phyloP scores from a whole-genome alignment of 2,329 filamentous ascomycete species.

The Trichoderma aggressivum region DNA sequence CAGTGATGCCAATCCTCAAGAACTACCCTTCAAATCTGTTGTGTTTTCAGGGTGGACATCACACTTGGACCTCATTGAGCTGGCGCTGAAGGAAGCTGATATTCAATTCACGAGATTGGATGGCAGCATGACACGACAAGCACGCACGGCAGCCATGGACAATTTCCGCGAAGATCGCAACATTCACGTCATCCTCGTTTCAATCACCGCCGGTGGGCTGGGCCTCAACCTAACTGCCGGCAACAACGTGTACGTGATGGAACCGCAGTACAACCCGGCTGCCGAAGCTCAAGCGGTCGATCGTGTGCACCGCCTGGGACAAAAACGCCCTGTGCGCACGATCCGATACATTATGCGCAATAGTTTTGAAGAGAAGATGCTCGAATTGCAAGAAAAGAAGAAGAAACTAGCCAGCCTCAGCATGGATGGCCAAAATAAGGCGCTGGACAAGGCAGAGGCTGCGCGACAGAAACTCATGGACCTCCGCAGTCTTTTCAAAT shows the following conservation, averaged over 20 bases:
- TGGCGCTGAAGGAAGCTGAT: slow-evolving; percentile 65
- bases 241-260: slow-evolving; percentile 95
- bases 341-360: slow-evolving; percentile 84
- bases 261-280: slow-evolving; percentile 98
- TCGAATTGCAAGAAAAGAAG: slow-evolving; percentile 87
- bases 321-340: slow-evolving; percentile 83
- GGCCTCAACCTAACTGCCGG: slow-evolving; percentile 90
- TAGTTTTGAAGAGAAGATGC: slow-evolving; percentile 93
- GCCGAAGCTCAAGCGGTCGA: slow-evolving; percentile 97
- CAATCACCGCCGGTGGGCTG: slow-evolving; percentile 86
- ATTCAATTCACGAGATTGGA: slow-evolving; percentile 81
- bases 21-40: slow-evolving; percentile 84
- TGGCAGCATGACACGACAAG: slow-evolving; percentile 75
- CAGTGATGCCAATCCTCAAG: slow-evolving; percentile 57
- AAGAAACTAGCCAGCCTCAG: slow-evolving; percentile 83
- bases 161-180: slow-evolving; percentile 68
- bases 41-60: slow-evolving; percentile 96
- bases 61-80: slow-evolving; percentile 86
- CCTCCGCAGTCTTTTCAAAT: slow-evolving; percentile 57
- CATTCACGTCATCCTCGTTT: slow-evolving; percentile 81
- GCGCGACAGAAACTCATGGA: slow-evolving; percentile 62
- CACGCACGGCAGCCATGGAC: slow-evolving; percentile 72
- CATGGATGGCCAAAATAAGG: slow-evolving; percentile 63
- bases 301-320: slow-evolving; percentile 86
- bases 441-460: slow-evolving; percentile 49